A percentile compares a stretch with the other conserved stretches of the same genome.
Conservation (phyloP, 306 rosid genomes). For the Prunus campanulata region DNA sequence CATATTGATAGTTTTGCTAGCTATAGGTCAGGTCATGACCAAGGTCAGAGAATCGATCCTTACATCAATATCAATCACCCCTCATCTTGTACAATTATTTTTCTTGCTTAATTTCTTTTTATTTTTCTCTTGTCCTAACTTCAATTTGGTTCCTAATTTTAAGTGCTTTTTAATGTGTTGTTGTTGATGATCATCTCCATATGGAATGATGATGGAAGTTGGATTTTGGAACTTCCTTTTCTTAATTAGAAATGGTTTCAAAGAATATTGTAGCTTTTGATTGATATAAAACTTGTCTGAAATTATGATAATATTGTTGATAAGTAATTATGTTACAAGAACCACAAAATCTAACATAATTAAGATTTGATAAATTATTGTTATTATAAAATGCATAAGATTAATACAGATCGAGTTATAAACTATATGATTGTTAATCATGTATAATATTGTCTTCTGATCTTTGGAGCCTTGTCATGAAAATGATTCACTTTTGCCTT, state of each 20-base stretch:
- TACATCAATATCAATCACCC: constrained; percentile 3
- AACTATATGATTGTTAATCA: background rate
- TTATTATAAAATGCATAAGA: background rate
- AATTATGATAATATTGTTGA: background rate
- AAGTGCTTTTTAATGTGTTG: background rate
- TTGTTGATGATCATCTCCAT: background rate
- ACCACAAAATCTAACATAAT: background rate
- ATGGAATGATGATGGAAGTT: background rate
- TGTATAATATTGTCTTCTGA: background rate
- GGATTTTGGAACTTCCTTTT: constrained; percentile 1
- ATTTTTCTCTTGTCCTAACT: background rate
- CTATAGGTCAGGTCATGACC: constrained; percentile 17
- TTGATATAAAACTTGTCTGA: background rate
- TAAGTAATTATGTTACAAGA: background rate
- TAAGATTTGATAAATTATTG: background rate
- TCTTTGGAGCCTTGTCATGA: background rate
- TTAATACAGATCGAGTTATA: background rate
- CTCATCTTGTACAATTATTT: constrained; percentile 10
- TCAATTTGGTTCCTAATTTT: constrained; percentile 6
- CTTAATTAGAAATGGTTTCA: background rate
- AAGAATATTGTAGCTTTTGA: background rate
- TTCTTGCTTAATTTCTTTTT: constrained; percentile 6
- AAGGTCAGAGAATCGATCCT: constrained; percentile 28
- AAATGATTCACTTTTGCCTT: background rate
- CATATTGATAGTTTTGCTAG: constrained; percentile 37